Conservation (phyloP, 2,329 filamentous ascomycete genomes). For the Venturia nashicola region DNA sequence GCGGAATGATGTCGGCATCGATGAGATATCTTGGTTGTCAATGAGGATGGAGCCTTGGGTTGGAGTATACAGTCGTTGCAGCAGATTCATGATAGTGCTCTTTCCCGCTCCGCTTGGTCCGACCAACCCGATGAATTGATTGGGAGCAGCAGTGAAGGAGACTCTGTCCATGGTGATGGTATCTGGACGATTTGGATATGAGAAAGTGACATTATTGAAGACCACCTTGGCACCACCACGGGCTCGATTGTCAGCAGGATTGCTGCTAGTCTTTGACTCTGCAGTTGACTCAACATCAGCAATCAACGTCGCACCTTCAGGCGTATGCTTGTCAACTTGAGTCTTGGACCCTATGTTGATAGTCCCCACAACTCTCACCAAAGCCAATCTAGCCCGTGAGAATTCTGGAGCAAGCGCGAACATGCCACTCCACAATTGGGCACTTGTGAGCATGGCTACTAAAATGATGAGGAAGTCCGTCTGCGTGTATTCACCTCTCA, state of each 20-base stretch:
- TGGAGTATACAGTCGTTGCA: constrained; percentile 28
- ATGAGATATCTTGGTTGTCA: constrained; percentile 36
- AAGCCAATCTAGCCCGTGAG: constrained; percentile 50
- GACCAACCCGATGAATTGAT: constrained; percentile 29
- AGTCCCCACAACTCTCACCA: constrained; percentile 23
- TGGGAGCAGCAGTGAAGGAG: constrained; percentile 24
- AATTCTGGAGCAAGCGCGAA: constrained; percentile 65
- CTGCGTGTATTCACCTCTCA: constrained; percentile 50
- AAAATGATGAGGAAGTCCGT: constrained; percentile 63
- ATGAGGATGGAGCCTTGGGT: constrained; percentile 26
- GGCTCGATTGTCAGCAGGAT: constrained; percentile 39
- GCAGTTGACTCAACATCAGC: constrained; percentile 45
- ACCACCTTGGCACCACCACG: constrained; percentile 38
- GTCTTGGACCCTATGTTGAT: constrained; percentile 20
- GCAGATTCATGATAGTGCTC: constrained; percentile 26
- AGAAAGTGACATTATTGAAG: constrained; percentile 28
- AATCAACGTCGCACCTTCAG: constrained; percentile 42
- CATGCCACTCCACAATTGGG: constrained; percentile 61
- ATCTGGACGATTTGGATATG: constrained; percentile 29
- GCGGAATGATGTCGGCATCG: constrained; percentile 21
- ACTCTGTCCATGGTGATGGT: constrained; percentile 26
- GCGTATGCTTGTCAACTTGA: constrained; percentile 18
- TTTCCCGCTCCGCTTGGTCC: constrained; percentile 31
- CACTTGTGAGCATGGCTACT: constrained; percentile 57
- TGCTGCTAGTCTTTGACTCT: constrained; percentile 21